Percentiles rank a stretch among this genome's conserved stretches.
These are phyloP conservation scores for Eimeria necatrix DNA, from an alignment of 169 alveolate species.

Conservation along the genomic window DNA sequence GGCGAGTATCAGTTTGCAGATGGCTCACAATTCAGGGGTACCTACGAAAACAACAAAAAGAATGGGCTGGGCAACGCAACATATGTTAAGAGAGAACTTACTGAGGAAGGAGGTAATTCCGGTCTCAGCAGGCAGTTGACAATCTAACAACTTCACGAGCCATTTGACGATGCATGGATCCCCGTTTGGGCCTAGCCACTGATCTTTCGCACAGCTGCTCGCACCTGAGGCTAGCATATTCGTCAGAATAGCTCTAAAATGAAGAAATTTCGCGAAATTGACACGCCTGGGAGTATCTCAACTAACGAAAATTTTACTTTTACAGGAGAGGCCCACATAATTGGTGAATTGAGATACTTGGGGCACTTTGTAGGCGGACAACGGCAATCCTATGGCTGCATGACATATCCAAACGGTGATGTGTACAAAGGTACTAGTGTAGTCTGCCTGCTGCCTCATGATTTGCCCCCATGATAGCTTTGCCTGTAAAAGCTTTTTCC, in stretches of 20 bases:
- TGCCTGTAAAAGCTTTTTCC: too few species aligned
- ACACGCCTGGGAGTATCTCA: neutral
- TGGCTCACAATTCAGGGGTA: conserved; percentile 70
- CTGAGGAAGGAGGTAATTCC: conserved; percentile 57
- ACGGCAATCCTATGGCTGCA: conserved; percentile 71
- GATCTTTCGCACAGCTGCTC: too few species aligned
- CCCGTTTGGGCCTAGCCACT: too few species aligned
- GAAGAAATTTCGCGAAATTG: neutral
- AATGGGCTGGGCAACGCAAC: conserved; percentile 69
- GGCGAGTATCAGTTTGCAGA: conserved; percentile 62
- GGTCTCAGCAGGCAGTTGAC: neutral
- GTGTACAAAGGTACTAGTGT: conserved; percentile 57
- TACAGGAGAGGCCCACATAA: conserved; percentile 60
- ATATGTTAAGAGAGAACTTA: conserved; percentile 27
- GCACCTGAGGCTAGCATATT: too few species aligned
- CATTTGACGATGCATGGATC: too few species aligned
- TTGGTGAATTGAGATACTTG: conserved; percentile 55
- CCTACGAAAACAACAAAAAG: conserved; percentile 74
- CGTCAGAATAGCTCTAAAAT: neutral
- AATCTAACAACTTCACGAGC: too few species aligned
- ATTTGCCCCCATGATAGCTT: too few species aligned
- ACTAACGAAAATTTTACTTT: neutral
- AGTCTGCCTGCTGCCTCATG: neutral
- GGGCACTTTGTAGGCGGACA: conserved; percentile 73
- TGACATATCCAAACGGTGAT: conserved; percentile 73